Base-by-base conservation (phyloP, 345 rosid species). In the Heritiera fomes region DNA sequence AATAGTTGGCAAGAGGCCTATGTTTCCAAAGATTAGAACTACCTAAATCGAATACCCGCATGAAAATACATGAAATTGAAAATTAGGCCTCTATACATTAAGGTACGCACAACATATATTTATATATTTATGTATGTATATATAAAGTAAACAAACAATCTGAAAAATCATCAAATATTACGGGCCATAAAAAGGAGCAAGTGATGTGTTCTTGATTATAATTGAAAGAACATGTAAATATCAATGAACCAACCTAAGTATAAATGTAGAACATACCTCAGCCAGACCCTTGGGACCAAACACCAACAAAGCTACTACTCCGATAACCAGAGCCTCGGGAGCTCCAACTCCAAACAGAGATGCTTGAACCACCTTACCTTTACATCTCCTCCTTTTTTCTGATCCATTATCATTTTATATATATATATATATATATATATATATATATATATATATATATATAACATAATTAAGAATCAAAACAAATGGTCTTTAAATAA, bases 231-330 rank as follows among this genome's bases (percentile, higher is more conserved):
- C 11, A 14, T 13, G 41, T 30, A 71, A 49, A 28, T 13, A 34
- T 14, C 14, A 50, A 50, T 15, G 45, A 71, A 6, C 13, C 43
- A 18, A 18, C 14, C 30, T 20, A 67, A 8, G 32, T 5, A 34
- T 30, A 28, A 68, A 65, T 70, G 38, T 34, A 32, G 55, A 7
- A 87, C 88, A 59, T 66, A 96, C 99, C 97, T 96, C 99, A 71
- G 99, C 99, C 55, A 94, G 92, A 72, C 98, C 99, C 88, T 96
- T 96, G 81, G 99, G 99, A 76, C 99, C 99, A 82, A 96, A 96
- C 80, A 96, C 99, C 86, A 96, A 84, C 83, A 96, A 87, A 82
- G 98, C 99, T 77, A 96, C 99, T 71, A 91, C 98, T 28, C 99
- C 99, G 86, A 96, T 94, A 72, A 96, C 98, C 87, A 96, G 66